Base-by-base conservation (phyloP, 306 rosid genomes). In the Adenanthera pavonina region DNA sequence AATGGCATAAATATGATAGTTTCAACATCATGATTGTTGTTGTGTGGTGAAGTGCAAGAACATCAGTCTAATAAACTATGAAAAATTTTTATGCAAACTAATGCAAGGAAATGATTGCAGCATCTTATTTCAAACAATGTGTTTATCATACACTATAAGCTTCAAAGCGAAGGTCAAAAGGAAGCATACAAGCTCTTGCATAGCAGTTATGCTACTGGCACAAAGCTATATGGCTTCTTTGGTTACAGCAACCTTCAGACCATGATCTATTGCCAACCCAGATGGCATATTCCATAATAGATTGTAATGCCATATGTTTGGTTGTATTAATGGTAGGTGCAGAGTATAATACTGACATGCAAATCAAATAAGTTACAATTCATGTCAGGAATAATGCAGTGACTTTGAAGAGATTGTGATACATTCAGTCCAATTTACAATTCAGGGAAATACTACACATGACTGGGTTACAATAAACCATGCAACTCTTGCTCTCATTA, bases 21-120 rank as follows among this genome's bases (percentile, higher is more conserved):
- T 53, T 61, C 57, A 69, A 80, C 30, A 76, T 19, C 46, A 51
- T 54, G 44, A 77, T 52, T 43, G 34, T 67, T 65, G 20, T 65
- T 62, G 17, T 25, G 34, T 33, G 69, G 25, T 16, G 17, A 38
- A 30, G 30, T 5, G 38, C 30, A 16, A 33, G 17, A n/a, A n/a
- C n/a, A 11, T 19, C 2, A 25, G 25, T 3, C 38, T 38, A 38
- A 7, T 15, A 66, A 15, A 17, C n/a, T n/a, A n/a, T n/a, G n/a
- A n/a, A 82, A 76, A 52, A 76, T 38, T 59, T 16, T 5, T 19
- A 81, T 41, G 35, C 3, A 68, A 75, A 57, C 47, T 34, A 48
- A 57, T 69, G 72, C 66, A 34, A 61, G 38, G 33, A 38, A 36
- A 59, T 41, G 51, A 61, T 40, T 17, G 19, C 41, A 62, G 47